A percentile compares a stretch with the other conserved stretches of the same genome.
phyloP scores from a whole-genome alignment of 306 rosid species.

The Cicer judaicum region DNA sequence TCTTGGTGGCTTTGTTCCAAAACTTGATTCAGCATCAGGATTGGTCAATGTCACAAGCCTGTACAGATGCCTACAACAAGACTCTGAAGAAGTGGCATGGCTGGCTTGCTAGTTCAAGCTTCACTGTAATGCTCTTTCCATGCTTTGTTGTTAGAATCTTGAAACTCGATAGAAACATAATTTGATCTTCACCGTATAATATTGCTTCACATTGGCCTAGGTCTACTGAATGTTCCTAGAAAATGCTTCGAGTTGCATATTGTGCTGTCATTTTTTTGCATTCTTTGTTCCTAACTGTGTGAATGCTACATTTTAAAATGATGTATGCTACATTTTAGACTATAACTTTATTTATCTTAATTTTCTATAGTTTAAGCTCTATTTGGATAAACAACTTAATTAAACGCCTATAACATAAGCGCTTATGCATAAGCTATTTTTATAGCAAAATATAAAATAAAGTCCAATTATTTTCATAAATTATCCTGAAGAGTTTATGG shows the following conservation, averaged over 20 bases:
- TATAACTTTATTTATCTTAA: too few relatives aligned
- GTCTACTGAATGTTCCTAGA: constrained; percentile 22
- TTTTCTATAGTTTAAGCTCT: not conserved
- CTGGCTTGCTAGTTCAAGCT: constrained; percentile 94
- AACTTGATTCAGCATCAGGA: constrained; percentile 80
- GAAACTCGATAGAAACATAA: constrained; percentile 29
- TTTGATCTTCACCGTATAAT: not conserved
- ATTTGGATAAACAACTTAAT: not conserved
- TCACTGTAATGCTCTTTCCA: constrained; percentile 60
- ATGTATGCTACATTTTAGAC: not conserved
- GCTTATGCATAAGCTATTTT: not conserved
- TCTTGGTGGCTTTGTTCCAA: constrained; percentile 83
- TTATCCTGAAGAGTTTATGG: not conserved
- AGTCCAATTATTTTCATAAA: not conserved
- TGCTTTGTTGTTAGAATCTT: constrained; percentile 39
- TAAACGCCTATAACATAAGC: not conserved
- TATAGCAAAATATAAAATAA: not conserved
- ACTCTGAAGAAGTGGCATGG: constrained; percentile 97
- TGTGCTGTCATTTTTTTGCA: constrained; percentile 24
- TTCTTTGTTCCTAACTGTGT: not conserved
- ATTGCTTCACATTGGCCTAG: not conserved
- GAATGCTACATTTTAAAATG: not conserved
- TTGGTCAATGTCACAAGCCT: constrained; percentile 93
- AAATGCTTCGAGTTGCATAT: constrained; percentile 36
- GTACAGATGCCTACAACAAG: constrained; percentile 83